Base-by-base conservation (phyloP, 2,329 filamentous ascomycete genomes). In the Calonectria montana region DNA sequence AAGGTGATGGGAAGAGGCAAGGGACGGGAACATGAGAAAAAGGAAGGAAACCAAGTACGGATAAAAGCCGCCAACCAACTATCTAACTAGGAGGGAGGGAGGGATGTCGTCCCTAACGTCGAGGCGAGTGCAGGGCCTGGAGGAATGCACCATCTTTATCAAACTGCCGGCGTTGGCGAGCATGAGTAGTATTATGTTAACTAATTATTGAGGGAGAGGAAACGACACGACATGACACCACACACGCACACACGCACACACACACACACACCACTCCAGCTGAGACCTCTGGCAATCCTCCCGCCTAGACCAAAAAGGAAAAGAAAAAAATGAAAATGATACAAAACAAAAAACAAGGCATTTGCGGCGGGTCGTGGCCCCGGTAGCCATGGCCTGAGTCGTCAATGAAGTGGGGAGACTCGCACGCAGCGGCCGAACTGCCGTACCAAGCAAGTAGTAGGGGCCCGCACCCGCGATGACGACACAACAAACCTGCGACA, bases 401-500 rank as follows among this genome's bases (percentile, higher is more conserved):
- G 13, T 41, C 15, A 35, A 23, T 23, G 55, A 55, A 61, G 55
- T 61, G 55, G 55, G 53, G 53, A 59, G 53, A 39, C n/a, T 29
- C 35, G 12, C 45, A 53, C 45, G 10, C 48, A 53, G 18, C 25
- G 29, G 50, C 50, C 50, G 27, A 55, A 55, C 50, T 55, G 9
- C 50, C 50, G 50, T 55, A 18, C 25, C 27, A 35, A 53, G 18
- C 15, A 18, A 41, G 8, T 3, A 53, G 16, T n/a, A 55, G 50
- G 8, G 50, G 21, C 48, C 37, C 47, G 16, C 47, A 41, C 18
- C 18, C 9, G 23, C 25, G 64, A 66, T 66, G 64, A 66, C 64
- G 64, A 66, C 62, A 65, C 62, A 65, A 48, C 31, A 43, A n/a
- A 47, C 12, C 57, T 43, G 39, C 23, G 61, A 64, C 61, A 23